Percentiles rank a stretch among this genome's conserved stretches.
Conservation (phyloP, 208 protist species). For the Crithidia sp. region DNA sequence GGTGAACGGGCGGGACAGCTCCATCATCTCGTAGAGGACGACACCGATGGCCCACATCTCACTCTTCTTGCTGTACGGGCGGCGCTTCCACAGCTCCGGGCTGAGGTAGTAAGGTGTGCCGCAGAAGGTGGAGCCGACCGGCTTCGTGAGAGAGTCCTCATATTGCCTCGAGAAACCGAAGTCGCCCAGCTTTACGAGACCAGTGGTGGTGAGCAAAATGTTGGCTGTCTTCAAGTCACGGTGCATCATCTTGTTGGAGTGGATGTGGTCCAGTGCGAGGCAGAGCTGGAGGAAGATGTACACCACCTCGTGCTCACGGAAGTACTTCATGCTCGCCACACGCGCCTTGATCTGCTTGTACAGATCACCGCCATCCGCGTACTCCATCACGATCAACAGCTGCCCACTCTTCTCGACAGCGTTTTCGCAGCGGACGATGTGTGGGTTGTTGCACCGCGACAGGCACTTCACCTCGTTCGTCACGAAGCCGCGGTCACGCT, state of each 20-base stretch:
- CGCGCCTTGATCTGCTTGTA: constrained; percentile 83
- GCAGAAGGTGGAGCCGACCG: constrained; percentile 82
- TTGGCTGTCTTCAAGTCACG: constrained; percentile 90
- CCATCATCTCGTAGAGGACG: constrained; percentile 88
- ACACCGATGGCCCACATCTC: constrained; percentile 94
- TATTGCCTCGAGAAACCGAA: constrained; percentile 88
- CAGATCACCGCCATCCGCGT: constrained; percentile 81
- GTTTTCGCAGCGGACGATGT: constrained; percentile 88
- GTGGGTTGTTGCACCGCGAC: constrained; percentile 84
- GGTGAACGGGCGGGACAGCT: constrained; percentile 79
- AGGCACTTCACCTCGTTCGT: constrained; percentile 94
- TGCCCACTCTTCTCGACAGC: constrained; percentile 68
- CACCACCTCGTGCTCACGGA: constrained; percentile 81
- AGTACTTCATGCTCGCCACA: constrained; percentile 55
- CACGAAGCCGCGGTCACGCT: constrained; percentile 90
- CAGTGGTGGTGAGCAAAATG: constrained; percentile 79
- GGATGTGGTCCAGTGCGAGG: constrained; percentile 85
- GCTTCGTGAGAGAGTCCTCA: constrained; percentile 81
- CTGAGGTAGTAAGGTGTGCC: constrained; percentile 92
- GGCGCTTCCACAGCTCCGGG: constrained; percentile 91
- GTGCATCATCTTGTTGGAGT: constrained; percentile 90
- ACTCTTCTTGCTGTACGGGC: constrained; percentile 93
- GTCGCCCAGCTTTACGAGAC: constrained; percentile 85
- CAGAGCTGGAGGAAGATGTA: constrained; percentile 87
- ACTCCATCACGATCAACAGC: constrained; percentile 88